phyloP scores from a whole-genome alignment of 2,329 filamentous ascomycete species.

The Trichoderma citrinoviride region DNA sequence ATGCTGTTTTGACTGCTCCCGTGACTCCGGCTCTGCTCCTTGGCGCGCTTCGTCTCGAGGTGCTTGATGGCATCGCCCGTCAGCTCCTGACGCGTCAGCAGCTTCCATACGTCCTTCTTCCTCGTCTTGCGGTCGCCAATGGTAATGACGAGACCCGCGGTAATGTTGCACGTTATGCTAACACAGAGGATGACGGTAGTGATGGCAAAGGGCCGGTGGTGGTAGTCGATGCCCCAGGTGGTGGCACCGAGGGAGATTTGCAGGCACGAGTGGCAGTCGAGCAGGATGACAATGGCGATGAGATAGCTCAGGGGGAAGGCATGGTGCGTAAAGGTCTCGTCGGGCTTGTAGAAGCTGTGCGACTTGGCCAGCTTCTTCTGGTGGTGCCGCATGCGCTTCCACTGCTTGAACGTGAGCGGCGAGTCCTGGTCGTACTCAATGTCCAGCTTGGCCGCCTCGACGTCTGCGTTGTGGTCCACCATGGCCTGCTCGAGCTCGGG shows the following conservation, averaged over 20 bases:
- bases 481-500: not conserved
- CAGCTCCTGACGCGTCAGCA: conserved; percentile 72
- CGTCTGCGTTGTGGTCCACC: conserved; percentile 29
- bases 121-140: conserved; percentile 73
- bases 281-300: conserved; percentile 71
- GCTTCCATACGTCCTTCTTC: conserved; percentile 82
- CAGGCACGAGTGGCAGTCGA: conserved; percentile 76
- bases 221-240: conserved; percentile 76
- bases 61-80: conserved; percentile 58
- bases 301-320: conserved; percentile 74
- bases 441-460: conserved; percentile 40
- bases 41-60: conserved; percentile 33
- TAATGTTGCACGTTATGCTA: conserved; percentile 74
- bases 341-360: conserved; percentile 85
- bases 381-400: conserved; percentile 69
- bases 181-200: conserved; percentile 80
- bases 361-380: conserved; percentile 77
- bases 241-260: conserved; percentile 76
- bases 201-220: conserved; percentile 64
- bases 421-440: conserved; percentile 50
- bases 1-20: conserved; percentile 8
- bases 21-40: conserved; percentile 19
- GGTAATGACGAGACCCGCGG: conserved; percentile 71
- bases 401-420: conserved; percentile 63
- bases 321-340: conserved; percentile 78